Evolutionary conservation across 306 rosid species (phyloP).

Genomic region (Rosa lucieae): DNA sequence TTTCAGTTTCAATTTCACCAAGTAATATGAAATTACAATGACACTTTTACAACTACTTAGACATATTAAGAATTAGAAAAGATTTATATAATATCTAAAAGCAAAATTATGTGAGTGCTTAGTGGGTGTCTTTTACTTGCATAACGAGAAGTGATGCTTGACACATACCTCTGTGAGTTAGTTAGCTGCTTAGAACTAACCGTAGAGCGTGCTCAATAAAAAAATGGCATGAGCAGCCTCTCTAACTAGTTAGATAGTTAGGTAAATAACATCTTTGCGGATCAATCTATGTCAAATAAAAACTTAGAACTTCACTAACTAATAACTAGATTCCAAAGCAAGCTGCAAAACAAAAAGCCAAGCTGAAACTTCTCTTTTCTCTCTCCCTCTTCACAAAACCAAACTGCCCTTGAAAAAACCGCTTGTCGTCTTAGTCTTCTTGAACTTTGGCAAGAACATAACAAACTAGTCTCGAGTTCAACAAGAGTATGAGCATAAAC

Average conservation of each 20-base stretch:
- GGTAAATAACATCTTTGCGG: slow-evolving; percentile 9
- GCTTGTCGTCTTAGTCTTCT: background rate
- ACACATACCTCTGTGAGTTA: background rate
- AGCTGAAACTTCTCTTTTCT: too few species aligned
- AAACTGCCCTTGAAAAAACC: background rate
- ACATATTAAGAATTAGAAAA: background rate
- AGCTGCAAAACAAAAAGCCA: background rate
- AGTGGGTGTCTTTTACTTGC: background rate
- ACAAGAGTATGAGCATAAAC: slow-evolving; percentile 11
- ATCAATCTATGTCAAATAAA: background rate
- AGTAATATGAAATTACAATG: too few species aligned
- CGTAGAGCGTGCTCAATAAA: background rate
- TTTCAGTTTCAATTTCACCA: too few species aligned
- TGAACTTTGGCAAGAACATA: background rate
- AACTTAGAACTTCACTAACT: background rate
- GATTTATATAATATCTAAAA: too few species aligned
- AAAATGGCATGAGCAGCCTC: background rate
- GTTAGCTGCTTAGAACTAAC: background rate
- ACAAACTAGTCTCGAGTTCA: background rate
- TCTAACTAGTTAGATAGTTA: background rate
- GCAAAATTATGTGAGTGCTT: background rate
- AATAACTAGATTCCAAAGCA: background rate
- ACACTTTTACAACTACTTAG: too few species aligned
- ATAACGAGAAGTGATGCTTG: slow-evolving; percentile 6
- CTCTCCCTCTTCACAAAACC: too few species aligned